A percentile compares a stretch with the other conserved stretches of the same genome.
These are phyloP conservation scores for Pascua guehoae DNA, from an alignment of 1,284 basidiomycete genomes.

Conservation along the genomic window DNA sequence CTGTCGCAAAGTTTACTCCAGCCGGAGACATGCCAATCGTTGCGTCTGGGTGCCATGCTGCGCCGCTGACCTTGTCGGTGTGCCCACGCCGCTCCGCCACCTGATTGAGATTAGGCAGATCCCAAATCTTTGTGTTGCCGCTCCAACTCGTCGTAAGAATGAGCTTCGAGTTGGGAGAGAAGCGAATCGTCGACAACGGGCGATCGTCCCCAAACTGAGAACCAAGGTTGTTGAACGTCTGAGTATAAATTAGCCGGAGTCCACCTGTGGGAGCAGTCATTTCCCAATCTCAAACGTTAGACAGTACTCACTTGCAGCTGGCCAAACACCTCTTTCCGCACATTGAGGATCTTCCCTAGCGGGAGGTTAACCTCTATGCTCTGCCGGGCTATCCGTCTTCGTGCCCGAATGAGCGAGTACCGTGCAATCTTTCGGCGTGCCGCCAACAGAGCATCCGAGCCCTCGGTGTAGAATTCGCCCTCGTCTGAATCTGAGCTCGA, in stretches of 20 bases:
- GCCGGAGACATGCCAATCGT: conserved; percentile 70
- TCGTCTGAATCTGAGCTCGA: conserved; percentile 61
- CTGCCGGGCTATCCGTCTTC: conserved; percentile 84
- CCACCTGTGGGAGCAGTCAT: conserved; percentile 7
- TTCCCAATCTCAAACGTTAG: not conserved
- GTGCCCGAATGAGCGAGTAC: conserved; percentile 90
- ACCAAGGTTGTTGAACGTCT: conserved; percentile 87
- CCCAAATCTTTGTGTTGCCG: conserved; percentile 90
- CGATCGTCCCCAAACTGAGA: conserved; percentile 97
- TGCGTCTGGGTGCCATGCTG: conserved; percentile 95
- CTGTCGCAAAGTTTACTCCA: conserved; percentile 81
- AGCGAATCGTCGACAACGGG: conserved; percentile 88
- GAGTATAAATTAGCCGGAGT: not conserved
- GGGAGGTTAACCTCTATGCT: conserved; percentile 79
- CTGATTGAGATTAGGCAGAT: conserved; percentile 80
- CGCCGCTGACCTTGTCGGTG: conserved; percentile 84
- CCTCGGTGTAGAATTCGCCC: conserved; percentile 96
- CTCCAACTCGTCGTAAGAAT: conserved; percentile 95
- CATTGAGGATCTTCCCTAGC: conserved; percentile 84
- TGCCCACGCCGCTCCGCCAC: conserved; percentile 74
- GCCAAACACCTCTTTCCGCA: conserved; percentile 80
- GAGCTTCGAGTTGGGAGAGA: conserved; percentile 83
- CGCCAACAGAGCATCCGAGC: conserved; percentile 76
- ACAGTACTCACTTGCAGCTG: conserved; percentile 71
- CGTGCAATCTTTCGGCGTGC: conserved; percentile 80